Conservation (phyloP, 805 yeast species). For the Dipodascus albidus region DNA sequence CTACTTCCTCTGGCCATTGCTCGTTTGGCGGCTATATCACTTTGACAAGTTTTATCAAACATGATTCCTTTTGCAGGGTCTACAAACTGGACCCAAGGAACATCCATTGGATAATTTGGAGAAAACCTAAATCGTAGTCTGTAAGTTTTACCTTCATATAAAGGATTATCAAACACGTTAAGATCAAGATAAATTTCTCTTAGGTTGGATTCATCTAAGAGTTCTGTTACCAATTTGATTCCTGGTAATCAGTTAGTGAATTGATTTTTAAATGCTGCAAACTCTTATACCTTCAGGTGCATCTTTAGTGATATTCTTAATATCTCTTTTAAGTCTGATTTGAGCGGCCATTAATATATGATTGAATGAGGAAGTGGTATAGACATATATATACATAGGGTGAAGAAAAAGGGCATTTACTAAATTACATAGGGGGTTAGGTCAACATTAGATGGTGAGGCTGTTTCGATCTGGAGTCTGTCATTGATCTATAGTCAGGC, state of each 20-base stretch:
- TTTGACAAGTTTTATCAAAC: constrained; percentile 9
- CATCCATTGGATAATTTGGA: constrained; percentile 42
- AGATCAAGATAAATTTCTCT: neutral
- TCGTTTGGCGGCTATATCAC: neutral
- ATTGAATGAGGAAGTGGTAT: too few relatives aligned
- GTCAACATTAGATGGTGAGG: neutral
- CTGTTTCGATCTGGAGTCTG: too few relatives aligned
- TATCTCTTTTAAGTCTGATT: constrained; percentile 1
- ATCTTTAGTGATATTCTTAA: neutral
- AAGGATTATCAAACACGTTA: constrained; percentile 22
- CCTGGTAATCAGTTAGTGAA: neutral
- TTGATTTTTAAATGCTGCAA: neutral
- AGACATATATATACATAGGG: too few relatives aligned
- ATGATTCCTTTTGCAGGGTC: constrained; percentile 6
- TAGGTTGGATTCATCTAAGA: neutral
- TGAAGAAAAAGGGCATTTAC: too few relatives aligned
- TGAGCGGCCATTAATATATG: neutral
- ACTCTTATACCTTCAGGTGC: neutral
- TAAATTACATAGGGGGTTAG: neutral
- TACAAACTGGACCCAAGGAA: constrained; percentile 49
- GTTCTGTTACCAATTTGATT: neutral
- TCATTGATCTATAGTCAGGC: too few relatives aligned
- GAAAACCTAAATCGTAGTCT: constrained; percentile 34
- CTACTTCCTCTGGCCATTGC: neutral
- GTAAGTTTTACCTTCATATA: constrained; percentile 30